Evolutionary conservation across 1,139 yeast genomes (phyloP), one percentile per base, ranked within the genome.

Genomic region (Sporopachydermia cereana): DNA sequence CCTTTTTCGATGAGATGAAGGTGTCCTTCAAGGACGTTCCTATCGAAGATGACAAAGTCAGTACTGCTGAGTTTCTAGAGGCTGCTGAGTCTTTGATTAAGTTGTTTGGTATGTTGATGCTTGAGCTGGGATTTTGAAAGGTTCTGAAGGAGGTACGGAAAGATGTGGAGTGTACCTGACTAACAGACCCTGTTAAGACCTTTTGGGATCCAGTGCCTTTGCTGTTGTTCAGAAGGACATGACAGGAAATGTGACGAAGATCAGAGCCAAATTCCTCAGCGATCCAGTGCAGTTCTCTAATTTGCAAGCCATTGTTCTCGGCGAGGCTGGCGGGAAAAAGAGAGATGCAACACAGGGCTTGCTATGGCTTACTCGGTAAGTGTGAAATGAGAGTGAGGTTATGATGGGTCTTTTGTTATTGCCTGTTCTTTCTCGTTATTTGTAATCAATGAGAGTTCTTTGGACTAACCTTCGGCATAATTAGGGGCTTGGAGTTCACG

Each of bases 261-360:
- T 86, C 53, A 71, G 89, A 53, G 67, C 77, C 44, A 76, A 81
- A 58, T 71, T 81, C 54, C 69, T 79, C 51, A 70, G 77, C 21
- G 75, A 78, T 50, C 95, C 95, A 41, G 74, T 68, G 42, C 66
- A 68, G 47, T 70, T 84, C 34, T 63, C 68, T 25, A 82, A 94
- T 27, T 72, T 86, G 55, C 95, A 88, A 66, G 88, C 75, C 51
- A 71, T 86, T 60, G 80, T 88, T 24, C 66, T 84, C 50, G 83
- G 83, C 57, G 83, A 76, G 56, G 76, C 77, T 36, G 77, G 71
- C 50, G 71, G 76, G 58, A 77, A 77, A 61, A 68, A 72, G 54
- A 84, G 82, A 62, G 79, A 81, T 49, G 95, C 96, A 42, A 86
- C 96, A 21, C 96, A 88, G 64, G 96, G 95, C 23, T 74, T 86